Evolutionary conservation across 2,329 filamentous ascomycete genomes (phyloP).

Genomic region (Gaeumannomyces tritici): DNA sequence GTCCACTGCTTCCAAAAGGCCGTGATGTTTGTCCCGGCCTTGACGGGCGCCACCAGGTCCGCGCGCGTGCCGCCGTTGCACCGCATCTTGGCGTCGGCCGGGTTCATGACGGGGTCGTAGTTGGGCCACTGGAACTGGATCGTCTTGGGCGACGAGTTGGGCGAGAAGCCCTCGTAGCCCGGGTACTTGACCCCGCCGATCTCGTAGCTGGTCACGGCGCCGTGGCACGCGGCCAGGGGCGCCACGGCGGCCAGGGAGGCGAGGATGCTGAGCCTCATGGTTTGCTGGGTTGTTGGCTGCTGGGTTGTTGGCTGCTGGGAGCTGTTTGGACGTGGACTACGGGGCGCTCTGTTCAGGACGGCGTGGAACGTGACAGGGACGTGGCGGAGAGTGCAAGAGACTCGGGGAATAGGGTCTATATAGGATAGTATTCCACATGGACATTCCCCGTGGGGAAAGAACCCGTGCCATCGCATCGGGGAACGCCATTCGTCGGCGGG

Average conservation of each 20-base stretch:
- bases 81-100: slow-evolving; percentile 38
- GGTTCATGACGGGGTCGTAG: slow-evolving; percentile 43
- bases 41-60: slow-evolving; percentile 30
- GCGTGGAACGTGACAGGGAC: too few relatives aligned
- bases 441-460: not conserved
- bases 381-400: not conserved
- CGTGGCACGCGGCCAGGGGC: slow-evolving; percentile 22
- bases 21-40: slow-evolving; percentile 36
- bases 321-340: not conserved
- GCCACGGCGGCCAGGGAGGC: slow-evolving; percentile 5
- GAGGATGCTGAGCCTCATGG: slow-evolving; percentile 9
- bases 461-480: not conserved
- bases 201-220: slow-evolving; percentile 20
- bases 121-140: slow-evolving; percentile 49
- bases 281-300: not conserved
- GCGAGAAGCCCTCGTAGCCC: slow-evolving; percentile 37
- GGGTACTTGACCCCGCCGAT: slow-evolving; percentile 17
- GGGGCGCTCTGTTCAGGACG: too few relatives aligned
- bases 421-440: too few relatives aligned
- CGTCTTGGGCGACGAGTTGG: slow-evolving; percentile 34
- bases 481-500: not conserved
- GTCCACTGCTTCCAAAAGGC: slow-evolving; percentile 49
- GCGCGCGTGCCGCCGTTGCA: slow-evolving; percentile 46
- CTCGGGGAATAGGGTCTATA: not conserved
- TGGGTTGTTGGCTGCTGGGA: not conserved